A percentile compares a stretch with the other conserved stretches of the same genome.
Conservation (phyloP, 257 asterid genomes). For the Fraxinus anomala region DNA sequence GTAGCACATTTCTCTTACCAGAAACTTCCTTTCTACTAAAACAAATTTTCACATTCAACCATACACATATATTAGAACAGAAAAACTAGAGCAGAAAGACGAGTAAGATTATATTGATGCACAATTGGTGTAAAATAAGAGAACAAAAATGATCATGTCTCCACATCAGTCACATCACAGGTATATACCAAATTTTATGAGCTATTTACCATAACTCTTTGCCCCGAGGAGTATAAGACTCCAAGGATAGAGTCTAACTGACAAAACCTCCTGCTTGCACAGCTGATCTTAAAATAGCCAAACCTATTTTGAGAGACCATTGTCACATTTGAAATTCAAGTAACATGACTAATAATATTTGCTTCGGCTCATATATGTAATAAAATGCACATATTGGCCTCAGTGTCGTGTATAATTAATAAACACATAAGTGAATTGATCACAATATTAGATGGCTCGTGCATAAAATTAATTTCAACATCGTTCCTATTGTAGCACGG, state of each 20-base stretch:
- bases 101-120: background rate
- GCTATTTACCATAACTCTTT: background rate
- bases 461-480: background rate
- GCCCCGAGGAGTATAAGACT: background rate
- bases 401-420: background rate
- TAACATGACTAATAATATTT: background rate
- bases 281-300: background rate
- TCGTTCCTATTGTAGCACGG: background rate
- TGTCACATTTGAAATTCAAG: background rate
- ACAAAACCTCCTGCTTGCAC: background rate
- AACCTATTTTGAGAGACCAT: background rate
- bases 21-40: background rate
- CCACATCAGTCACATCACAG: background rate
- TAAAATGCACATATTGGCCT: no score
- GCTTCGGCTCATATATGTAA: background rate
- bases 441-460: background rate
- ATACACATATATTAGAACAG: background rate
- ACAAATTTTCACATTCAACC: background rate
- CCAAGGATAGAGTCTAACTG: background rate
- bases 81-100: slow-evolving; percentile 4
- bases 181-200: background rate
- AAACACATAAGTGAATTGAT: background rate
- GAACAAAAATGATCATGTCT: background rate
- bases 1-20: background rate
- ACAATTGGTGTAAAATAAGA: background rate